Conservation (phyloP, 164 flowering plant species). For the Akebia trifoliata region DNA sequence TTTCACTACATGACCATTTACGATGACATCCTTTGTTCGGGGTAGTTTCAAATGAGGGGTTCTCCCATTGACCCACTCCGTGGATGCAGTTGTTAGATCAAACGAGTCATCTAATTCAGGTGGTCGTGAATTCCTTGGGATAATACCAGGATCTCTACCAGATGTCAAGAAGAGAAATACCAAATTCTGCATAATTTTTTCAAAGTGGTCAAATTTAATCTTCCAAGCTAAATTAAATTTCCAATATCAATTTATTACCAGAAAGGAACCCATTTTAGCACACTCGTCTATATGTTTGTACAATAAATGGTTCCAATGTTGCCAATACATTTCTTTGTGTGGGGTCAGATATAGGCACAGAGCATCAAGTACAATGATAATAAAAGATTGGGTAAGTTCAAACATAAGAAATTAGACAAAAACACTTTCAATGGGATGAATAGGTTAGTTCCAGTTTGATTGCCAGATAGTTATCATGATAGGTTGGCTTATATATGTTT, state of each 20-base stretch:
- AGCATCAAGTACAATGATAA: no score
- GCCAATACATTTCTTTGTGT: no score
- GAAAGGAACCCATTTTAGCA: neutral
- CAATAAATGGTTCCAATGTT: no score
- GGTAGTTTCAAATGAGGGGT: conserved; percentile 60
- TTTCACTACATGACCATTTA: conserved; percentile 65
- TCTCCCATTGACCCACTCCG: conserved; percentile 72
- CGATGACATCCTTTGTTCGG: conserved; percentile 57
- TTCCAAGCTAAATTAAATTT: neutral
- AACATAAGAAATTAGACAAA: no score
- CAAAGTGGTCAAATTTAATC: neutral
- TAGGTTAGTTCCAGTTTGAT: no score
- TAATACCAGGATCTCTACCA: conserved; percentile 89
- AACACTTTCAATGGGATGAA: no score
- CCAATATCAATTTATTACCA: neutral
- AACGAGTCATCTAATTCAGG: conserved; percentile 62
- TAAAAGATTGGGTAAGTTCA: no score
- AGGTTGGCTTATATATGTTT: no score
- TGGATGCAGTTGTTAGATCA: conserved; percentile 54
- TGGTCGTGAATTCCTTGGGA: conserved; percentile 66
- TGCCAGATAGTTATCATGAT: no score
- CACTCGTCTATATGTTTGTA: no score
- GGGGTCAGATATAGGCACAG: no score
- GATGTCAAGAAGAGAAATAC: conserved; percentile 73
- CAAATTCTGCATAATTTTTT: conserved; percentile 58